phyloP scores from a whole-genome alignment of 2,329 filamentous ascomycete genomes.

The Penicillium sp. region DNA sequence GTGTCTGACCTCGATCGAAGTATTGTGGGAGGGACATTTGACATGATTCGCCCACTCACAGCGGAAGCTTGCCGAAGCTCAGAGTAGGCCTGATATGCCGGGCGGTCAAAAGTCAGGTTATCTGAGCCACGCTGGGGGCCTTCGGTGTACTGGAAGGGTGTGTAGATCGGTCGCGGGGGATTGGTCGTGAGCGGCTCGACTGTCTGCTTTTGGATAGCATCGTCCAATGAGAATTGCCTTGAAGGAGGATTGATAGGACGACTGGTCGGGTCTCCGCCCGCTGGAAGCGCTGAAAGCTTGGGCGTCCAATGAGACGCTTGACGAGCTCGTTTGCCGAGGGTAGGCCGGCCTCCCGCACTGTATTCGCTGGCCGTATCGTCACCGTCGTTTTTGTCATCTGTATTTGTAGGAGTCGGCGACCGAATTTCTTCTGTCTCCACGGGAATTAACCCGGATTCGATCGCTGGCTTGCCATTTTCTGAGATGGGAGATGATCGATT shows the following conservation, averaged over 20 bases:
- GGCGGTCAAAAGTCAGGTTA: conserved; percentile 43
- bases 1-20: conserved; percentile 24
- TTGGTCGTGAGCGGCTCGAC: conserved; percentile 40
- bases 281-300: conserved; percentile 17
- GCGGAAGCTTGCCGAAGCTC: conserved; percentile 50
- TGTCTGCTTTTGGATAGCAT: conserved; percentile 26
- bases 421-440: conserved; percentile 34
- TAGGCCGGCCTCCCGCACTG: conserved; percentile 59
- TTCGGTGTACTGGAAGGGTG: conserved; percentile 50
- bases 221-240: conserved; percentile 18
- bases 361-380: conserved; percentile 47
- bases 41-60: conserved; percentile 50
- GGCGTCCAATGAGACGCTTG: conserved; percentile 20
- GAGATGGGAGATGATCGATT: conserved; percentile 15
- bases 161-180: conserved; percentile 49
- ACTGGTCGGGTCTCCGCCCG: conserved; percentile 5
- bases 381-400: conserved; percentile 23
- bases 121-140: conserved; percentile 48
- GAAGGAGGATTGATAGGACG: conserved; percentile 6
- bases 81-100: conserved; percentile 53
- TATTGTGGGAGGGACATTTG: conserved; percentile 34
- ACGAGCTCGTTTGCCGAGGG: conserved; percentile 37
- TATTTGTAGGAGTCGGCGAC: conserved; percentile 4
- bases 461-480: conserved; percentile 16
- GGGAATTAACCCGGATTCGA: conserved; percentile 41